phyloP scores from a whole-genome alignment of 768 basidiomycete genomes.

The Sistotremastrum suecicum region DNA sequence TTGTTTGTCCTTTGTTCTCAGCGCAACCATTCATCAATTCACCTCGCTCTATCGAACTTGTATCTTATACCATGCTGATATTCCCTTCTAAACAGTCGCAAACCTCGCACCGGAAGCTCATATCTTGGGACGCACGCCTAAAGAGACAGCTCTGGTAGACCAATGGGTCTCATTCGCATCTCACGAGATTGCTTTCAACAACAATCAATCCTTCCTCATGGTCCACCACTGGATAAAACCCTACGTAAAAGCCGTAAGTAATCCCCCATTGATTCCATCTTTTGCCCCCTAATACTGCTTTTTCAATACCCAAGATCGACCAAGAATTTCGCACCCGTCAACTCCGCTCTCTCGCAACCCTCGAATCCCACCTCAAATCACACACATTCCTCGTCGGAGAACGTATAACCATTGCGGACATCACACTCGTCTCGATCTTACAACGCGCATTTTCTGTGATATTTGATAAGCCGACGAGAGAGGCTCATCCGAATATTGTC shows the following conservation, averaged over 20 bases:
- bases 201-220: conserved; percentile 26
- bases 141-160: conserved; percentile 65
- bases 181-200: conserved; percentile 36
- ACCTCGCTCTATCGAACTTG: too few relatives aligned
- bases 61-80: too few relatives aligned
- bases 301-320: conserved; percentile 34
- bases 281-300: neutral
- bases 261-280: neutral
- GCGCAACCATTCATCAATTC: too few relatives aligned
- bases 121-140: conserved; percentile 49
- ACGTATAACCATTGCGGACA: conserved; percentile 87
- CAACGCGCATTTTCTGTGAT: conserved; percentile 29
- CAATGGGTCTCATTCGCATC: conserved; percentile 78
- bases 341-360: conserved; percentile 40
- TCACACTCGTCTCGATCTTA: conserved; percentile 50
- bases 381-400: conserved; percentile 89
- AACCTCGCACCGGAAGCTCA: conserved; percentile 59
- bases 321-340: conserved; percentile 37
- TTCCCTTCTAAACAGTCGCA: conserved; percentile 41
- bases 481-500: conserved; percentile 58
- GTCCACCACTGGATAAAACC: conserved; percentile 34
- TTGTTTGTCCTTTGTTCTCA: too few relatives aligned
- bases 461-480: conserved; percentile 52
- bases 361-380: conserved; percentile 60
- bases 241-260: conserved; percentile 72